Evolutionary conservation across 768 basidiomycete genomes (phyloP).

Genomic region (Mycena haematopus): DNA sequence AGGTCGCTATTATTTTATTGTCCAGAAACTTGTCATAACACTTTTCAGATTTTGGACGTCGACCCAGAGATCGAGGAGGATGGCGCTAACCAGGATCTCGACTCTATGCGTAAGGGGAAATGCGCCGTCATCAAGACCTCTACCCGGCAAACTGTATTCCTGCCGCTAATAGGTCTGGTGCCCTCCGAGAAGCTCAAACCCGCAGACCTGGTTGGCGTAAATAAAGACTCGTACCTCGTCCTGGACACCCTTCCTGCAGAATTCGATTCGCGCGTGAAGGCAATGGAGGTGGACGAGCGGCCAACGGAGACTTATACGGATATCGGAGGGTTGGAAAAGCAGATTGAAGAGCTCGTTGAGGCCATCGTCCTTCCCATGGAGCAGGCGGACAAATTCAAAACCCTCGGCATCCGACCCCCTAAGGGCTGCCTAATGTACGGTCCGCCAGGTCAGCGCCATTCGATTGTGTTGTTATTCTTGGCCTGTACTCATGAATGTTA

Average conservation of each 20-base stretch:
- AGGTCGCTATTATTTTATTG: conserved; percentile 62
- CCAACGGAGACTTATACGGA: conserved; percentile 98
- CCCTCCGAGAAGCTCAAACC: conserved; percentile 90
- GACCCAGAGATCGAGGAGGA: conserved; percentile 94
- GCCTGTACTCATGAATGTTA: conserved; percentile 31
- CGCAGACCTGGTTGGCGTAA: conserved; percentile 95
- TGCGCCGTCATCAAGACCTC: conserved; percentile 99
- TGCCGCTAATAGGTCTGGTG: conserved; percentile 97
- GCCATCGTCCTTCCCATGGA: conserved; percentile 99
- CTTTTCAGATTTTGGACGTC: conserved; percentile 83
- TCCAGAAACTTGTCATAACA: conserved; percentile 7
- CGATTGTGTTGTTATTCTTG: background rate
- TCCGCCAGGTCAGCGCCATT: conserved; percentile 75
- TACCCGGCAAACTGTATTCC: conserved; percentile 97
- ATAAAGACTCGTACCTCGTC: conserved; percentile 98
- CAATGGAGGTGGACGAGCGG: conserved; percentile 99
- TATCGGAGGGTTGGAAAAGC: conserved; percentile 98
- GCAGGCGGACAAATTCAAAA: conserved; percentile 98
- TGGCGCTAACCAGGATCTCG: conserved; percentile 94
- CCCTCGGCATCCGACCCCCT: conserved; percentile 94
- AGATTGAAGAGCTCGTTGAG: conserved; percentile 98
- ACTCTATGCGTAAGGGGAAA: conserved; percentile 96
- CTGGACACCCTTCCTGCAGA: conserved; percentile 95
- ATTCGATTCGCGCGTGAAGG: conserved; percentile 97
- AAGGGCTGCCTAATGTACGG: conserved; percentile 99